A percentile compares a stretch with the other conserved stretches of the same genome.
phyloP scores from a whole-genome alignment of 176 grass and related monocot species.

The Miscanthus lutarioriparius region DNA sequence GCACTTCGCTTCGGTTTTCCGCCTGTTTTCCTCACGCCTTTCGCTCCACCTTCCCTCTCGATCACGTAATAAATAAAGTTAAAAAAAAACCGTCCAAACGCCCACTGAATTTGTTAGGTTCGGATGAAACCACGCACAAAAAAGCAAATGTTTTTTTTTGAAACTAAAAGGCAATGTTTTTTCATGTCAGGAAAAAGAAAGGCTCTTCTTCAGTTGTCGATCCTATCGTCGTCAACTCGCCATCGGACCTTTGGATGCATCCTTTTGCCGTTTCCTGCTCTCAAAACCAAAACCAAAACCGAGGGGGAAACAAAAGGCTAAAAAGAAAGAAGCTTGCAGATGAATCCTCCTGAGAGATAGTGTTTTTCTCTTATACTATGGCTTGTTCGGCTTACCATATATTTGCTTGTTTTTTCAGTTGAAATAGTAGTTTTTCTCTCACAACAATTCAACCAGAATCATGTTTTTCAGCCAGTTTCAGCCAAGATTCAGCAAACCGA shows the following conservation, averaged over 20 bases:
- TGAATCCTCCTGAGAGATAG: background rate
- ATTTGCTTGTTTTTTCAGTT: too few species aligned
- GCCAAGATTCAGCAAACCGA: too few species aligned
- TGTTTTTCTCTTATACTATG: too few species aligned
- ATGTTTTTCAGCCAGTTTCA: too few species aligned
- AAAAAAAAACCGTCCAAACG: background rate
- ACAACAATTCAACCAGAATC: too few species aligned
- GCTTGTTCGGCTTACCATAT: too few species aligned
- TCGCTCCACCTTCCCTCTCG: background rate
- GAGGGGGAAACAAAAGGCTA: background rate
- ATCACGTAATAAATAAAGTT: background rate
- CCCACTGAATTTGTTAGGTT: conserved; percentile 16
- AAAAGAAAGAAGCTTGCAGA: background rate
- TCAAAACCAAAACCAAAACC: background rate
- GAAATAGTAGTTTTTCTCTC: too few species aligned
- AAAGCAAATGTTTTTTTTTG: background rate
- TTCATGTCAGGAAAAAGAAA: background rate
- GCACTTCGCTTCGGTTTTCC: background rate
- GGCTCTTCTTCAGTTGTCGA: background rate
- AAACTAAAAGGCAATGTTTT: background rate
- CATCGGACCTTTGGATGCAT: background rate
- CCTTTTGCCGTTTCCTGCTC: background rate
- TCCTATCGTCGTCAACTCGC: background rate
- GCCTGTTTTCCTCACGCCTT: background rate
- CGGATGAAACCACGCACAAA: background rate